Percentiles rank a stretch among this genome's conserved stretches.
These are phyloP conservation scores for Leucogyrophana mollusca DNA, from an alignment of 768 basidiomycete species.

Conservation along the genomic window DNA sequence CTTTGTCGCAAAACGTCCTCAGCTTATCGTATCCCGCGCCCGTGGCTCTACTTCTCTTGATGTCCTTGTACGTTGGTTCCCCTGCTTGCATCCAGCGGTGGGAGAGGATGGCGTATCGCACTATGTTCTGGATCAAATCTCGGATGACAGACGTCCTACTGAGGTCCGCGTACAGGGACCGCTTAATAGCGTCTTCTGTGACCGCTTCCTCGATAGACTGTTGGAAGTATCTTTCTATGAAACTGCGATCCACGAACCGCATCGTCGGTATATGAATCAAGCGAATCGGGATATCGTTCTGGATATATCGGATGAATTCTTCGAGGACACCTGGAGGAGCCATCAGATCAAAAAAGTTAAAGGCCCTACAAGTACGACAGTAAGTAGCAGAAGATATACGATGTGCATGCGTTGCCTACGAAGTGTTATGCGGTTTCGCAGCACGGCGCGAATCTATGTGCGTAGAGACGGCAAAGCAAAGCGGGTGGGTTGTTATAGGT, in stretches of 20 bases:
- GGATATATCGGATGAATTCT: not conserved
- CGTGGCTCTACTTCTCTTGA: not conserved
- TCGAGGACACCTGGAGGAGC: not conserved
- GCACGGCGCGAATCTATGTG: too few species aligned
- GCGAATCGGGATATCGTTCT: not conserved
- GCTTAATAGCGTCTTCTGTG: not conserved
- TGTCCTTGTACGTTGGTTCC: constrained; percentile 4
- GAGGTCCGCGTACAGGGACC: not conserved
- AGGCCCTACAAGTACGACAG: too few species aligned
- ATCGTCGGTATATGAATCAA: constrained; percentile 3
- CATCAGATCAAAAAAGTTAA: too few species aligned
- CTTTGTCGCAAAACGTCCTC: not conserved
- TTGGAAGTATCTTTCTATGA: not conserved
- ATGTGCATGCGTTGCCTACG: too few species aligned
- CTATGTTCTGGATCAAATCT: not conserved
- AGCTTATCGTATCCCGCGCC: constrained; percentile 2
- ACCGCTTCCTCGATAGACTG: not conserved
- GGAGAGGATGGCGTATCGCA: constrained; percentile 3
- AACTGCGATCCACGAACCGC: not conserved
- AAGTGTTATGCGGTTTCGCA: too few species aligned
- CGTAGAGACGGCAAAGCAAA: too few species aligned
- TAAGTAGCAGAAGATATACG: too few species aligned
- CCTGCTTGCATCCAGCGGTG: constrained; percentile 3
- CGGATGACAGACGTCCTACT: not conserved
- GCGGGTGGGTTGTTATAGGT: too few species aligned